Evolutionary conservation across 306 rosid genomes (phyloP).

Genomic region (Acacia crassicarpa): DNA sequence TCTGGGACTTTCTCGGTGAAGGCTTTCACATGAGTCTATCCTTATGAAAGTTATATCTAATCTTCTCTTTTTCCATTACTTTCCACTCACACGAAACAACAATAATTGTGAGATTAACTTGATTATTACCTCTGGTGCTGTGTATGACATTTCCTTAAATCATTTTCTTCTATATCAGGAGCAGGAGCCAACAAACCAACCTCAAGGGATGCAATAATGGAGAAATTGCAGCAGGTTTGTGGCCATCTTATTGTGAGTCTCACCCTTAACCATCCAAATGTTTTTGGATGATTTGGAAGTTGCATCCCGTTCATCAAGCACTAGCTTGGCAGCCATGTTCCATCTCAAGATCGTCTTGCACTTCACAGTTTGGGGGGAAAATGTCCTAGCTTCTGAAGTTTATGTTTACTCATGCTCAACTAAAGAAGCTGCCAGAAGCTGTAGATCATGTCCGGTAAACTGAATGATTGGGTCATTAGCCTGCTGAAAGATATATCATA

Average conservation of each 20-base stretch:
- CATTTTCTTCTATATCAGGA: constrained; percentile 40
- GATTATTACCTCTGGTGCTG: not conserved
- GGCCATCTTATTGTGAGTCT: constrained; percentile 16
- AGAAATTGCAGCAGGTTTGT: constrained; percentile 6
- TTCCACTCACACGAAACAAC: not conserved
- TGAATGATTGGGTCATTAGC: not conserved
- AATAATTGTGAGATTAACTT: constrained; percentile 3
- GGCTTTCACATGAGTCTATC: constrained; percentile 2
- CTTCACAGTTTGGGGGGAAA: not conserved
- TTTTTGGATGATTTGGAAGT: constrained; percentile 13
- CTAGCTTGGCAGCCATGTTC: constrained; percentile 6
- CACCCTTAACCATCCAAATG: constrained; percentile 22
- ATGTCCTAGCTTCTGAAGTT: not conserved
- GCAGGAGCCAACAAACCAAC: constrained; percentile 38
- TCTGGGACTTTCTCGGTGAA: not conserved
- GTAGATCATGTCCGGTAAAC: constrained; percentile 7
- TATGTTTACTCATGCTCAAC: constrained; percentile 27
- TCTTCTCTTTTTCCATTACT: not conserved
- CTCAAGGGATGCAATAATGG: constrained; percentile 28
- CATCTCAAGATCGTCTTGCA: not conserved
- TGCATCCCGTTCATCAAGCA: not conserved
- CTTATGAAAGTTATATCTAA: not conserved
- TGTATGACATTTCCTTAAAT: constrained; percentile 2
- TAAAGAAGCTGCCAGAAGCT: not conserved
- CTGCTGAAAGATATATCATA: not conserved